Evolutionary conservation across 2,329 filamentous ascomycete genomes (phyloP).

Genomic region (Fusarium dlaminii): DNA sequence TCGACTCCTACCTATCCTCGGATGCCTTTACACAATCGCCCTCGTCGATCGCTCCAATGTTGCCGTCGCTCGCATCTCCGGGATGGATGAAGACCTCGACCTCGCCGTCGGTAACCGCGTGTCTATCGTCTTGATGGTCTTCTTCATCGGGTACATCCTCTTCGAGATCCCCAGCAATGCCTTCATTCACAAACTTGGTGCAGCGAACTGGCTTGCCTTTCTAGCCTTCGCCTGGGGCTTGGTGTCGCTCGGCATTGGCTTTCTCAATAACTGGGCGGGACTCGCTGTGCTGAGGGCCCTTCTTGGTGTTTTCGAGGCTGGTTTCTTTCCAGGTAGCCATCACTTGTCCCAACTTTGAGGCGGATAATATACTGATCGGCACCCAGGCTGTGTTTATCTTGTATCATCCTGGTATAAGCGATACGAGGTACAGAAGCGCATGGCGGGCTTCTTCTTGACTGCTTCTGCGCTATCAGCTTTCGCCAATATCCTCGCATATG

Average conservation of each 20-base stretch:
- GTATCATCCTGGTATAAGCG: conserved; percentile 24
- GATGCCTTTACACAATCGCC: conserved; percentile 28
- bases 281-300: conserved; percentile 13
- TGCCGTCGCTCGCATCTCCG: conserved; percentile 26
- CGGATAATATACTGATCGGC: neutral
- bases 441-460: conserved; percentile 24
- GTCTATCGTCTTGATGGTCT: conserved; percentile 24
- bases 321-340: conserved; percentile 22
- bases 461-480: conserved; percentile 15
- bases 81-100: conserved; percentile 25
- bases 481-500: conserved; percentile 28
- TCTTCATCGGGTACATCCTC: conserved; percentile 29
- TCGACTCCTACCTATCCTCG: conserved; percentile 21
- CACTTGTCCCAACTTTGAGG: rapidly evolving
- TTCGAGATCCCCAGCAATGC: conserved; percentile 31
- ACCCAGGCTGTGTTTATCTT: conserved; percentile 19
- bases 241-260: conserved; percentile 23
- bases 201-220: conserved; percentile 31
- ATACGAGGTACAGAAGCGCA: conserved; percentile 24
- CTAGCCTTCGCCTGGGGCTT: conserved; percentile 16
- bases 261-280: conserved; percentile 11
- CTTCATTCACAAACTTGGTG: conserved; percentile 25
- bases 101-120: conserved; percentile 7
- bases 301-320: conserved; percentile 27
- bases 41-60: conserved; percentile 29